Evolutionary conservation across 306 rosid species (phyloP), one percentile per base, ranked within the genome.

Genomic region (Cucurbita maxima): DNA sequence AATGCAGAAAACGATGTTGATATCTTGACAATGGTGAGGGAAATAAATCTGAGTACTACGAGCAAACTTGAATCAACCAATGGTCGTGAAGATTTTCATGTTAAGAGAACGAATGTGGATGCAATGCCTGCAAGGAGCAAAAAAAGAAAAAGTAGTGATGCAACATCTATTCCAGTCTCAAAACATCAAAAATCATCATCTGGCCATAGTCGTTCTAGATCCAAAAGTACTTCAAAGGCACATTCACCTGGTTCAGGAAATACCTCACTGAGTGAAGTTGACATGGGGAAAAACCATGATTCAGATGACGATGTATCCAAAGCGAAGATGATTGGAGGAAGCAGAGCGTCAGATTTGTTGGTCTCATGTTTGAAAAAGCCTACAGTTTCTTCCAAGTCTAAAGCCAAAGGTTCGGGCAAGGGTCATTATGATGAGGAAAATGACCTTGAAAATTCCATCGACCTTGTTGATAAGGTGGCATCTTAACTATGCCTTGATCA

Each of bases 11-110:
- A 85, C 75, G 87, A 81, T 75, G 83, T 85, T 74, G 91, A 89
- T 79, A 64, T 85, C 80, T 79, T 84, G 82, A 81, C 85, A 77
- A 84, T 81, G 90, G 96, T 85, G 54, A 83, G 92, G 87, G 90
- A 88, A 76, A 85, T 81, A 66, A 89, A 95, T 76, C 71, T 81
- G 77, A 90, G 87, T 79, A 87, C 78, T 40, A 69, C 96, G 68
- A 69, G 72, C 53, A 84, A 86, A 84, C 83, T 85, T 83, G 92
- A 87, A 81, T 57, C 88, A 70, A 89, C 87, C 76, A 95, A 95
- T 77, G 99, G 97, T 43, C 92, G 88, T 77, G 90, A 79, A 66
- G 73, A 78, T 76, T 82, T 73, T 58, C 79, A 83, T 20, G 81
- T 80, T 43, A 85, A 81, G 85, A 82, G 77, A 72, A 76, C 70